Evolutionary conservation across 352 stramenopile species (phyloP), one percentile per base, ranked within the genome.

Genomic region (Phytophthora tubulina): DNA sequence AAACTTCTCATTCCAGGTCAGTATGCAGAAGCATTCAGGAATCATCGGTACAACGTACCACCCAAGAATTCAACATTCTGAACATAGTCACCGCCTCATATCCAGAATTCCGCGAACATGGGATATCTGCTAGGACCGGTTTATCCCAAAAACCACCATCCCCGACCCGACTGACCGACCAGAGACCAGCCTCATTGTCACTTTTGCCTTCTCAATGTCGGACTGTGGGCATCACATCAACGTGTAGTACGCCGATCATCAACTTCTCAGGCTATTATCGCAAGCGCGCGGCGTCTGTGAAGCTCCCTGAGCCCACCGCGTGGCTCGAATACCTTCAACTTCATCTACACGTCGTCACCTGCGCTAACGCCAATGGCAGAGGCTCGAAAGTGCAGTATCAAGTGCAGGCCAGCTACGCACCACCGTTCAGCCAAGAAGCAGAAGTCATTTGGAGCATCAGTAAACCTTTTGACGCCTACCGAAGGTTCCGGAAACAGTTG

Each of bases 311-410:
- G 3, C 36, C 71, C 35, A 73, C 69, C 10, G 71, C 71, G 52
- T 78, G 71, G 71, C 64, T 78, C 1, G 70, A 78, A 35, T 58
- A 76, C 52, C 61, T 76, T 4, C 44, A 63, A 33, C 59, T 79
- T 0, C 46, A 58, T 35, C 11, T 79, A 32, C 48, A 27, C 42
- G 60, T 30, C n/a, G 50, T 68, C 35, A 54, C 6, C 11, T 65
- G 21, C 21, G 31, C 30, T 17, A 36, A 60, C 6, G 3, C 9
- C 45, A 42, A 6, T 21, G 31, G 30, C 52, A 61, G 32, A 15
- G 50, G 27, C 50, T n/a, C 33, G 6, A 58, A 48, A 15, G 63
- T 78, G 35, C 65, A 71, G 46, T 78, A 69, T 36, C 35, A 72
- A 21, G 27, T 78, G 38, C 57, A 45, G 27, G 72, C 72, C 32